Evolutionary conservation across 2,329 filamentous ascomycete genomes (phyloP), one percentile per base, ranked within the genome.

Genomic region (Leptographium flavum): DNA sequence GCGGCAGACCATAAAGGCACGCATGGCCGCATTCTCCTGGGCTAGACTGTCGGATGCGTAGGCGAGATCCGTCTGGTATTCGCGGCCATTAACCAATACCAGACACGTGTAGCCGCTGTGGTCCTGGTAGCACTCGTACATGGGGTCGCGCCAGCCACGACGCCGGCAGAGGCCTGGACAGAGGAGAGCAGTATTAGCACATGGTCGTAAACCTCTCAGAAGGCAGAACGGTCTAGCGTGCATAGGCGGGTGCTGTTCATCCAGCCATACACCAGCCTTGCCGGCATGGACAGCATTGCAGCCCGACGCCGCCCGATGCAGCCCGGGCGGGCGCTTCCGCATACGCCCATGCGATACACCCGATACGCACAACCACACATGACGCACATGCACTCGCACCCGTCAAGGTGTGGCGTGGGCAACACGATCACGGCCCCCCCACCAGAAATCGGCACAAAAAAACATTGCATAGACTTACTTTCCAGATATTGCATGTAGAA

Each of bases 1-100:
- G 52, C 87, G 83, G 71, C 90, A 95, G 54, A 95, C 92, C 78
- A 94, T 90, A 65, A 94, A 96, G 47, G 90, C 90, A 50, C 87
- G 83, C 76, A 93, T 93, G 49, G 90, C 90, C 23, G 90, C 90
- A 57, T 90, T 92, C 63, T 96, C 88, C 59, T 87, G 85, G 39
- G 90, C 90, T 53, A 94, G 71, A 41, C 76, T 70, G 60, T 90
- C 84, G 50, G 82, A 84, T 60, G 84, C 79, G 66, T 92, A 94
- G 52, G 81, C 76, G 32, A 83, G 74, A 62, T 94, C 87, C 37
- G 88, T 94, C 62, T 88, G 86, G 68, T 95, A 96, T 69, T 94
- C 87, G 59, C 90, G 83, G 55, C 93, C 93, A 68, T 96, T 95
- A 61, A 96, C 90, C 52, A 92, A 76, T 47, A 94, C 90, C 47